These are phyloP conservation scores for Angophora floribunda DNA, from an alignment of 345 rosid genomes.

Conservation along the genomic window DNA sequence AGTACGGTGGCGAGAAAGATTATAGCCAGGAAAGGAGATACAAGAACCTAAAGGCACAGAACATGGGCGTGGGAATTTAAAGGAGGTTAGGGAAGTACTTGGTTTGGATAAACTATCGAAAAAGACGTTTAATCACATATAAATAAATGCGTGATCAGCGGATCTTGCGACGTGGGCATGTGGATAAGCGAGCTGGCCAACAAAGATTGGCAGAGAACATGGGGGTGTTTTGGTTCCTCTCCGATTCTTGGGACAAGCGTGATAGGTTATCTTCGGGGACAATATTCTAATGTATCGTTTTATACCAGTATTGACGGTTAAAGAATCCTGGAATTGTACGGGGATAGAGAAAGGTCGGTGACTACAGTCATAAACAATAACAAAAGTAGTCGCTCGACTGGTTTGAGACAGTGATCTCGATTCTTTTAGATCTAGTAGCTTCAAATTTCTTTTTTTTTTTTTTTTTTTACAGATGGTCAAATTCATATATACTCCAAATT, in stretches of 20 bases:
- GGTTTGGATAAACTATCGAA: slow-evolving; percentile 10
- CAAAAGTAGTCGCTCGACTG: neutral
- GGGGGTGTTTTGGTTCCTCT: slow-evolving; percentile 1
- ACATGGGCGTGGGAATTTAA: neutral
- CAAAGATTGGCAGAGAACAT: neutral
- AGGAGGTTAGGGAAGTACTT: neutral
- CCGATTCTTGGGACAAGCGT: neutral
- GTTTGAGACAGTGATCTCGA: neutral
- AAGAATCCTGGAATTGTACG: neutral
- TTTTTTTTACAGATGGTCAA: neutral
- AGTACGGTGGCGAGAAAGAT: neutral
- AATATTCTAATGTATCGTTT: neutral
- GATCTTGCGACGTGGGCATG: slow-evolving; percentile 43
- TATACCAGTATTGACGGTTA: neutral
- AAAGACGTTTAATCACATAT: neutral
- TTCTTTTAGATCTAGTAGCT: neutral
- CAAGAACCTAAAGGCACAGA: neutral
- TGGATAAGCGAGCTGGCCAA: slow-evolving; percentile 18
- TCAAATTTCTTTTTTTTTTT: neutral
- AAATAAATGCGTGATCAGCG: slow-evolving; percentile 16
- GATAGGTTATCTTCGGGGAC: neutral
- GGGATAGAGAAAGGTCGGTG: neutral
- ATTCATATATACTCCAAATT: neutral
- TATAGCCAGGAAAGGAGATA: neutral
- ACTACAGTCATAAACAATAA: neutral